These are phyloP conservation scores for Colletotrichum sp. DNA, from an alignment of 2,329 filamentous ascomycete genomes.

Conservation along the genomic window DNA sequence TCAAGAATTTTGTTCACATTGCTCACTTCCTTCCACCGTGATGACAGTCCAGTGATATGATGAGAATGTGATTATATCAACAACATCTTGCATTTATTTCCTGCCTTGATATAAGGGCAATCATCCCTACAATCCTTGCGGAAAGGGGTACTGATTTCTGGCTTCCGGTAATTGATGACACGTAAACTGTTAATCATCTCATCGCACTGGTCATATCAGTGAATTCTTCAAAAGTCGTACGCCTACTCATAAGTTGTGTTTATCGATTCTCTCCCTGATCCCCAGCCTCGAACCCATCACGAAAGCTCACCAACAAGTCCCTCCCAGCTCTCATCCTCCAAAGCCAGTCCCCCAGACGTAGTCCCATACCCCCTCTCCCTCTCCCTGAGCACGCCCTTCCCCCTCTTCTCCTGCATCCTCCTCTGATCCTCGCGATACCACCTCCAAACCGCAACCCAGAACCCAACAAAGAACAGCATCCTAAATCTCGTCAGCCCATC, in stretches of 20 bases:
- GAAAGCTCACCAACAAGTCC: background rate
- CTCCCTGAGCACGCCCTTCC: background rate
- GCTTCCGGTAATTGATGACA: no score
- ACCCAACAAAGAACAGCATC: slow-evolving; percentile 11
- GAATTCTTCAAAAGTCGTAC: background rate
- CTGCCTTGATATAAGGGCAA: no score
- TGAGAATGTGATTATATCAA: no score
- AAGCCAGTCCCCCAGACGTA: background rate
- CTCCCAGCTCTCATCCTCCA: slow-evolving; percentile 1
- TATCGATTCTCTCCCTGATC: background rate
- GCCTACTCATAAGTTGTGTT: no score
- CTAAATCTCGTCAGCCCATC: background rate
- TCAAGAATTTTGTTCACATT: background rate
- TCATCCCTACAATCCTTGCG: no score
- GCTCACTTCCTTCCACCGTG: no score
- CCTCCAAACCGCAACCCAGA: slow-evolving; percentile 1
- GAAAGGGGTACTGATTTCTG: no score
- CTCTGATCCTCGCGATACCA: background rate
- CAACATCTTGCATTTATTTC: no score
- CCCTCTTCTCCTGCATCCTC: background rate
- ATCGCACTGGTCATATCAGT: background rate
- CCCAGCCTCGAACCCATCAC: background rate
- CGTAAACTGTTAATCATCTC: background rate
- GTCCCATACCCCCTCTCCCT: slow-evolving; percentile 14
- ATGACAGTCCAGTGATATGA: no score